Percentiles rank a stretch among this genome's conserved stretches.
Conservation (phyloP, 768 basidiomycete species). For the Tricholoma matsutake region DNA sequence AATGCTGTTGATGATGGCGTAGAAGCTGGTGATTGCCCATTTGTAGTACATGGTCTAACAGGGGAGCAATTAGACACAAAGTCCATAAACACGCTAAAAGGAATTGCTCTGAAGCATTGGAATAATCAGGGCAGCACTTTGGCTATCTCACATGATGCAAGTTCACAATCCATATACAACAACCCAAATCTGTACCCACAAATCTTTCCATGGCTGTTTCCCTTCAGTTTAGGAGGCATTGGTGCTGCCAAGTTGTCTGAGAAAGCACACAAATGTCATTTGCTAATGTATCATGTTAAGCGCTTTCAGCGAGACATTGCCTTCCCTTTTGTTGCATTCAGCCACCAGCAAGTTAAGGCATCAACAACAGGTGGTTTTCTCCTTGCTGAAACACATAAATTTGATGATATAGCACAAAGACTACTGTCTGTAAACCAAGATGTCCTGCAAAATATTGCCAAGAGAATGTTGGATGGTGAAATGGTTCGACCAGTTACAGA, state of each 20-base stretch:
- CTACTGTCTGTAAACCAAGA: too few relatives aligned
- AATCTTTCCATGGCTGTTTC: background rate
- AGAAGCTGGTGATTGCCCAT: too few relatives aligned
- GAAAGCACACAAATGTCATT: conserved; percentile 16
- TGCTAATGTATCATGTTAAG: conserved; percentile 35
- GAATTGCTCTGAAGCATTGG: background rate
- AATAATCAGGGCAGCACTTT: background rate
- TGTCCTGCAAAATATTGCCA: too few relatives aligned
- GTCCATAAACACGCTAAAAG: background rate
- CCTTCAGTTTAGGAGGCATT: background rate
- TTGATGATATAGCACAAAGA: too few relatives aligned
- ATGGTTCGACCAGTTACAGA: too few relatives aligned
- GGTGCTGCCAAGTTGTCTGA: background rate
- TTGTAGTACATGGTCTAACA: background rate
- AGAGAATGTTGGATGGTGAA: too few relatives aligned
- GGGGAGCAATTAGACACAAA: background rate
- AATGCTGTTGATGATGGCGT: background rate
- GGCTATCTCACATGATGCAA: too few relatives aligned
- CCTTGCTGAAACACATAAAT: too few relatives aligned
- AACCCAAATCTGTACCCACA: too few relatives aligned
- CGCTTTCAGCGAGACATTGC: conserved; percentile 20
- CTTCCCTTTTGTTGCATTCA: too few relatives aligned
- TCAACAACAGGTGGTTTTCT: conserved; percentile 19
- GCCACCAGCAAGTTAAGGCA: conserved; percentile 27
- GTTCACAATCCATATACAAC: too few relatives aligned